These are phyloP conservation scores for Rutstroemia sp. DNA, from an alignment of 2,329 filamentous ascomycete genomes.

Conservation along the genomic window DNA sequence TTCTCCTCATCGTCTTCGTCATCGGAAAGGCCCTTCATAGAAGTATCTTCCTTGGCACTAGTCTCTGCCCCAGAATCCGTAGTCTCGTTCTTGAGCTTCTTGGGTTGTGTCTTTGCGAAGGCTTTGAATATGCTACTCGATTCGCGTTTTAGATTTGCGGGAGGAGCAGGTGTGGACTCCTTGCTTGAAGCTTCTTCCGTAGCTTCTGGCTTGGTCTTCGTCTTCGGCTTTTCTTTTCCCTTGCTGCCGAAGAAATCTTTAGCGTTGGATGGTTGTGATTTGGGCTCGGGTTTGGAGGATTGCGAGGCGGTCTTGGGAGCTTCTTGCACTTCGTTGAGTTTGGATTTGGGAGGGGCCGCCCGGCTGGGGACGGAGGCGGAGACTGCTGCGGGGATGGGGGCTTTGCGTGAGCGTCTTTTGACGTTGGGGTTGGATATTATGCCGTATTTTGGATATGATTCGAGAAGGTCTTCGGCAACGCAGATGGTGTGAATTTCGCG, in stretches of 20 bases:
- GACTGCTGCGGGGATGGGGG: slow-evolving; percentile 22
- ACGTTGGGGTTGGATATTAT: slow-evolving; percentile 68
- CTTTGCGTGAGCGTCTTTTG: slow-evolving; percentile 35
- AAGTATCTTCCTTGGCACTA: slow-evolving; percentile 41
- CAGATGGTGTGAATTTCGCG: slow-evolving; percentile 52
- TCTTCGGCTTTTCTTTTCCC: slow-evolving; percentile 20
- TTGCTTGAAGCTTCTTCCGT: slow-evolving; percentile 16
- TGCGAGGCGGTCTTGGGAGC: slow-evolving; percentile 8
- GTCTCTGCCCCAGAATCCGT: slow-evolving; percentile 34
- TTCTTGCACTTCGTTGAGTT: slow-evolving; percentile 10
- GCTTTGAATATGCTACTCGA: slow-evolving; percentile 66
- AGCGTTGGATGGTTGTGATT: slow-evolving; percentile 25
- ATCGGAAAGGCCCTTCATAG: slow-evolving; percentile 49
- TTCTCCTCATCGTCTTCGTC: slow-evolving; percentile 46
- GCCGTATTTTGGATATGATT: slow-evolving; percentile 57
- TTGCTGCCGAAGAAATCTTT: slow-evolving; percentile 34
- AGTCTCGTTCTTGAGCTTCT: slow-evolving; percentile 44
- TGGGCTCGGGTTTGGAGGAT: slow-evolving; percentile 12
- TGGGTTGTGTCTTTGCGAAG: slow-evolving; percentile 65
- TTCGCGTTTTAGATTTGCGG: slow-evolving; percentile 45
- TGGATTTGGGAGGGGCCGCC: slow-evolving; percentile 9
- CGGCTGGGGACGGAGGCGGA: slow-evolving; percentile 12
- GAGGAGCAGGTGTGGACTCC: slow-evolving; percentile 15
- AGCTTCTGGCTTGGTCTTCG: not conserved
- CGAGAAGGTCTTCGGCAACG: slow-evolving; percentile 50